Conservation (phyloP, 495 filamentous ascomycete genomes). For the Xylaria telfairii region DNA sequence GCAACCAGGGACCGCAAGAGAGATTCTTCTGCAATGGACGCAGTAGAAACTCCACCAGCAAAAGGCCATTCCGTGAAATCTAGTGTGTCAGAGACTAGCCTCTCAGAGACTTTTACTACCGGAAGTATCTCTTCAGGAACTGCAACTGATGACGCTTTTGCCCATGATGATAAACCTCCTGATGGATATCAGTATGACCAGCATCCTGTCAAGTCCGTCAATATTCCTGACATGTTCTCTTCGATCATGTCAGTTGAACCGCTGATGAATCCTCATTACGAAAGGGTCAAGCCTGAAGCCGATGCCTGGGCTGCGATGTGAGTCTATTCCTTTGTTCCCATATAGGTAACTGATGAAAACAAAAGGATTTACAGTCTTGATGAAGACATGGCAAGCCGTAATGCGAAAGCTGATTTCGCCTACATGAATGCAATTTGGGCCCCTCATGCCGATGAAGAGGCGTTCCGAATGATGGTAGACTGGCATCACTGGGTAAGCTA, state of each 20-base stretch:
- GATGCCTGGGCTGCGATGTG: conserved; percentile 8
- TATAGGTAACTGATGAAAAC: not conserved
- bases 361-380: conserved; percentile 6
- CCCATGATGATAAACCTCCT: not conserved
- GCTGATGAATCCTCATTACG: conserved; percentile 3
- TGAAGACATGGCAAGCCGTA: not conserved
- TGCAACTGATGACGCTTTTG: not conserved
- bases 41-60: not conserved
- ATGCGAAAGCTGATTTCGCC: not conserved
- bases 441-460: conserved; percentile 9
- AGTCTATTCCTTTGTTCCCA: not conserved
- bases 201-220: not conserved
- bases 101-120: conserved; percentile 1
- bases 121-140: not conserved
- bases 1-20: not conserved
- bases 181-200: not conserved
- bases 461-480: conserved; percentile 12
- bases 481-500: conserved; percentile 22
- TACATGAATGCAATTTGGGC: conserved; percentile 5
- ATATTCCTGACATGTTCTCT: conserved; percentile 18
- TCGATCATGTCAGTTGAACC: conserved; percentile 18
- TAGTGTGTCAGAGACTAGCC: not conserved
- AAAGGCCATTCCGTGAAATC: not conserved
- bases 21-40: not conserved
- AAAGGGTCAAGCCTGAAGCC: conserved; percentile 4